Percentiles rank a stretch among this genome's conserved stretches.
These are phyloP conservation scores for Cryptococcus sp. DNA, from an alignment of 1,284 basidiomycete species.

Conservation along the genomic window DNA sequence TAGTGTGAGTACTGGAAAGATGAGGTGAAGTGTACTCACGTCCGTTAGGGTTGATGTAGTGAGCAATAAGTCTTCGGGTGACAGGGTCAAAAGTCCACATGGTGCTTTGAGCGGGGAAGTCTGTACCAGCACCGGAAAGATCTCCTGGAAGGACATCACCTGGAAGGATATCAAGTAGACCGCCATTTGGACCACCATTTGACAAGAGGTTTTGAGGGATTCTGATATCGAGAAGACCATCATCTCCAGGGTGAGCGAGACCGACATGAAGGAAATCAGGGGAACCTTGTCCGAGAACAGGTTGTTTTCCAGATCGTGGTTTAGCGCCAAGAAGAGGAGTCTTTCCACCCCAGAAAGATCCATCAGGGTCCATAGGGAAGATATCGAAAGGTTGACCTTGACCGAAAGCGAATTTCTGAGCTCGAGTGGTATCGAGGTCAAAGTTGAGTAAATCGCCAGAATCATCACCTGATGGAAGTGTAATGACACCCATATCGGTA, in stretches of 20 bases:
- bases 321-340: not conserved
- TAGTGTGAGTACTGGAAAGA: not conserved
- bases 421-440: constrained; percentile 2
- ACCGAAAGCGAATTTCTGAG: constrained; percentile 1
- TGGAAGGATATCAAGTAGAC: not conserved
- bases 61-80: constrained; percentile 8
- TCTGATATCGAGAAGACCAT: constrained; percentile 4
- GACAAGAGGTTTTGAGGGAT: not conserved
- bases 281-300: not conserved
- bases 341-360: not conserved
- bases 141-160: not conserved
- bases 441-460: not conserved
- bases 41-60: constrained; percentile 15
- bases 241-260: not conserved
- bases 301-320: not conserved
- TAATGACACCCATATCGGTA: constrained; percentile 1
- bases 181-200: not conserved
- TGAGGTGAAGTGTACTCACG: constrained; percentile 5
- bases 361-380: constrained; percentile 1
- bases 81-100: constrained; percentile 12
- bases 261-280: constrained; percentile 2
- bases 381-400: constrained; percentile 4
- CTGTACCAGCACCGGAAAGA: not conserved
- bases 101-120: constrained; percentile 1
- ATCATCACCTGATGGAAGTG: not conserved